These are phyloP conservation scores for Solanum etuberosum DNA, from an alignment of 257 asterid species.

Conservation along the genomic window DNA sequence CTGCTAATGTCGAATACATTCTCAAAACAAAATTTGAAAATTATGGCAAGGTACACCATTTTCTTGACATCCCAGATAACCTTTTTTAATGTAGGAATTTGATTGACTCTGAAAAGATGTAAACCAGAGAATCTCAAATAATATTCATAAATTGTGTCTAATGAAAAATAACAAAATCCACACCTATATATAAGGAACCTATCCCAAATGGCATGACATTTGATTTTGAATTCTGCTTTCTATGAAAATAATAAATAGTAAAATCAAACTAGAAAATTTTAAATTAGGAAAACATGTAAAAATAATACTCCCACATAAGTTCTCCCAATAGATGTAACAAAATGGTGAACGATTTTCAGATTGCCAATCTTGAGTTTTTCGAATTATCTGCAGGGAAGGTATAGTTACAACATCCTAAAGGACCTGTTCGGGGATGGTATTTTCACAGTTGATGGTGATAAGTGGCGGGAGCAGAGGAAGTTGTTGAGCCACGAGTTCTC, in stretches of 20 bases:
- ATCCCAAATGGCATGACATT: background rate
- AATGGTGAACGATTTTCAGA: background rate
- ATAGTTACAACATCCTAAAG: constrained; percentile 14
- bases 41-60: constrained; percentile 44
- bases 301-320: too few relatives aligned
- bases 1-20: constrained; percentile 55
- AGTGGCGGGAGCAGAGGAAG: constrained; percentile 35
- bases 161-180: background rate
- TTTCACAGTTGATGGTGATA: constrained; percentile 35
- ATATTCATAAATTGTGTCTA: background rate
- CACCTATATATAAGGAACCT: background rate
- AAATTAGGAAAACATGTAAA: too few relatives aligned
- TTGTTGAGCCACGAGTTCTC: constrained; percentile 38
- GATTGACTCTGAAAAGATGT: background rate
- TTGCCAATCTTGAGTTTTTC: background rate
- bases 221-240: too few relatives aligned
- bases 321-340: too few relatives aligned
- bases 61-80: background rate
- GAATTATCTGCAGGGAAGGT: constrained; percentile 15
- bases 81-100: background rate
- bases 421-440: constrained; percentile 41
- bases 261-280: too few relatives aligned
- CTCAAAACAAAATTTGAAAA: constrained; percentile 51
- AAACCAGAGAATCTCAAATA: background rate
- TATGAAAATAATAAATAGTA: too few relatives aligned